Conservation (phyloP, 2,329 filamentous ascomycete species). For the Colletotrichum melonis region DNA sequence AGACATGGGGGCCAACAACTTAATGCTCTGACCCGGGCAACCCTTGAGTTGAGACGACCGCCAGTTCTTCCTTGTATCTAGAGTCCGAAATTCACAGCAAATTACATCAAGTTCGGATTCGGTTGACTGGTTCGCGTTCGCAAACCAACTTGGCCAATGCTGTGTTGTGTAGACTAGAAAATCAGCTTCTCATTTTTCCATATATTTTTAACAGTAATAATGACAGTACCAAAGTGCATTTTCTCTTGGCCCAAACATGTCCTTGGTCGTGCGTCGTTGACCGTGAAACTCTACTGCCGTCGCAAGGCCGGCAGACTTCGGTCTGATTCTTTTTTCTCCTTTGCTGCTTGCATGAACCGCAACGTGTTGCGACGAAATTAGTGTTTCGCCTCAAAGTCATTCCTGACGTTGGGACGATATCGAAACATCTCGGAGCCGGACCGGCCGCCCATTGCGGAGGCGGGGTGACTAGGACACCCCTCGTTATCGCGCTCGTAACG, state of each 20-base stretch:
- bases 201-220: constrained; percentile 29
- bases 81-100: constrained; percentile 9
- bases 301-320: constrained; percentile 16
- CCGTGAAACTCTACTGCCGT: constrained; percentile 1
- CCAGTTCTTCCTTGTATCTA: neutral
- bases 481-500: constrained; percentile 2
- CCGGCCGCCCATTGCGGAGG: neutral
- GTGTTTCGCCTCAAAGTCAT: constrained; percentile 20
- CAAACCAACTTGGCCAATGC: neutral
- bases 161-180: constrained; percentile 16
- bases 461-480: neutral
- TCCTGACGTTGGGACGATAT: neutral
- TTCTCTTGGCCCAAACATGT: neutral
- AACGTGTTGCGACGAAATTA: constrained; percentile 23
- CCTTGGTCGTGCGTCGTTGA: neutral
- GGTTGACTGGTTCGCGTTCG: constrained; percentile 8
- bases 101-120: constrained; percentile 15
- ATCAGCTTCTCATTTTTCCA: constrained; percentile 26
- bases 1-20: constrained; percentile 16
- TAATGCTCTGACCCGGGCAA: constrained; percentile 9
- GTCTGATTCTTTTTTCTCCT: neutral
- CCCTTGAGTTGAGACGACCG: constrained; percentile 15
- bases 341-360: constrained; percentile 10
- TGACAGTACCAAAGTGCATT: constrained; percentile 25
- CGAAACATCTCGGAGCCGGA: constrained; percentile 4